These are phyloP conservation scores for Scutellaria galericulata DNA, from an alignment of 257 asterid species.

Conservation along the genomic window DNA sequence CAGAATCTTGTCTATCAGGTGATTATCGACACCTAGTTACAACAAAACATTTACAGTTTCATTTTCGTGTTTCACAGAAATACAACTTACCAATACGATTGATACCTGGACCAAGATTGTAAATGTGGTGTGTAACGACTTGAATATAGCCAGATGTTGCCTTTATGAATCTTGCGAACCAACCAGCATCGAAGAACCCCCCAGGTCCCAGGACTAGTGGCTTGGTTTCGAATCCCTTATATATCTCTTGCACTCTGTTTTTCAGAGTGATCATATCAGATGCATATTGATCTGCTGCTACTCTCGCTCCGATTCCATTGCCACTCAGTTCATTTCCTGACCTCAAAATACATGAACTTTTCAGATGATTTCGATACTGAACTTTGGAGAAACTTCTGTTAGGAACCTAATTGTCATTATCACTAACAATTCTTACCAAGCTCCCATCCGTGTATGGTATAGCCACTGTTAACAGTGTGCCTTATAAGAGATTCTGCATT, in stretches of 20 bases:
- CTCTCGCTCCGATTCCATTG: slow-evolving; percentile 64
- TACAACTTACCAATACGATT: neutral
- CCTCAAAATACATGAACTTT: neutral
- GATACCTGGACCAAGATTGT: slow-evolving; percentile 92
- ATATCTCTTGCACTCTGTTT: slow-evolving; percentile 54
- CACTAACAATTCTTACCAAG: slow-evolving; percentile 59
- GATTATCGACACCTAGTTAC: slow-evolving; percentile 60
- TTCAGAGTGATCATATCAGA: slow-evolving; percentile 55
- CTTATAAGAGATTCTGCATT: slow-evolving; percentile 73
- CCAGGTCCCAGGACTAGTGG: slow-evolving; percentile 88
- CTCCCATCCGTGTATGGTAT: slow-evolving; percentile 82
- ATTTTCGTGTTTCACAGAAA: neutral
- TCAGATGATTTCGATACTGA: neutral
- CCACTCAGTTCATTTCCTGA: slow-evolving; percentile 93
- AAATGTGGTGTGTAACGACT: slow-evolving; percentile 82
- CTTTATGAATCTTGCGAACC: slow-evolving; percentile 60
- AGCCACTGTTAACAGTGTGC: slow-evolving; percentile 57
- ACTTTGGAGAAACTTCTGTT: neutral
- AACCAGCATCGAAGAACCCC: slow-evolving; percentile 66
- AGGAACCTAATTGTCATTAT: neutral
- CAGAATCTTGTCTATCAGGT: slow-evolving; percentile 74
- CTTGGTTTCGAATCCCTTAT: slow-evolving; percentile 45
- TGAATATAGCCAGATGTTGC: slow-evolving; percentile 59
- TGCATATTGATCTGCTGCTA: slow-evolving; percentile 73
- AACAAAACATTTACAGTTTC: neutral